These are phyloP conservation scores for Papiliotrema laurentii DNA, from an alignment of 1,284 basidiomycete species.

Conservation along the genomic window DNA sequence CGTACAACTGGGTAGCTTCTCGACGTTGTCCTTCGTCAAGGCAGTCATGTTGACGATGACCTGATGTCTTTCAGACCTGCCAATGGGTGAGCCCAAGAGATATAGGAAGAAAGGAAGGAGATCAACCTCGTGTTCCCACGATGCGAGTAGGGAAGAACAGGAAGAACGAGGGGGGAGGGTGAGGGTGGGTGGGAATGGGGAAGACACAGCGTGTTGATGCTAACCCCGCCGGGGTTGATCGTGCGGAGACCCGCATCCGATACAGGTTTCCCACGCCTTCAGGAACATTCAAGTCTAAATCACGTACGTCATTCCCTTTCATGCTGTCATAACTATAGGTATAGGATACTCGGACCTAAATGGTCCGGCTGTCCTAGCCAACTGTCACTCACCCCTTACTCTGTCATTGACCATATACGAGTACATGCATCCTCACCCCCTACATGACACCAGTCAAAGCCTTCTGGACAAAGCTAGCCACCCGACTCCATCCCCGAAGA, in stretches of 20 bases:
- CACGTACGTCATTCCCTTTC: neutral
- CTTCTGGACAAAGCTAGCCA: neutral
- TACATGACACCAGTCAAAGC: neutral
- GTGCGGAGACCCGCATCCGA: neutral
- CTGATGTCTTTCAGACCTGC: too few species aligned
- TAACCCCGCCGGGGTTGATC: neutral
- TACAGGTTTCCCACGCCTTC: conserved; percentile 2
- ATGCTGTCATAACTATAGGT: too few species aligned
- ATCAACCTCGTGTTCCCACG: neutral
- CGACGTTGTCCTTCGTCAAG: conserved; percentile 38
- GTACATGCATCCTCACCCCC: neutral
- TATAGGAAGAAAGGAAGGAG: neutral
- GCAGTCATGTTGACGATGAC: conserved; percentile 21
- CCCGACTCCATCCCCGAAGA: neutral
- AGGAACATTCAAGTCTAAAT: neutral
- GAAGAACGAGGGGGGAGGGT: neutral
- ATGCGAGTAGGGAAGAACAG: neutral
- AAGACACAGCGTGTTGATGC: neutral
- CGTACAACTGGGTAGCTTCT: conserved; percentile 26
- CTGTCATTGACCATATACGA: too few species aligned
- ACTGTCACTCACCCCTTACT: neutral
- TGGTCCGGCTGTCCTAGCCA: too few species aligned
- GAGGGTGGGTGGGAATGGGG: neutral
- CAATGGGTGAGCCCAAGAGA: neutral
- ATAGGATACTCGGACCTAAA: too few species aligned